phyloP scores from a whole-genome alignment of 73 alveolate genomes.

The Paraurostyla sp. region DNA sequence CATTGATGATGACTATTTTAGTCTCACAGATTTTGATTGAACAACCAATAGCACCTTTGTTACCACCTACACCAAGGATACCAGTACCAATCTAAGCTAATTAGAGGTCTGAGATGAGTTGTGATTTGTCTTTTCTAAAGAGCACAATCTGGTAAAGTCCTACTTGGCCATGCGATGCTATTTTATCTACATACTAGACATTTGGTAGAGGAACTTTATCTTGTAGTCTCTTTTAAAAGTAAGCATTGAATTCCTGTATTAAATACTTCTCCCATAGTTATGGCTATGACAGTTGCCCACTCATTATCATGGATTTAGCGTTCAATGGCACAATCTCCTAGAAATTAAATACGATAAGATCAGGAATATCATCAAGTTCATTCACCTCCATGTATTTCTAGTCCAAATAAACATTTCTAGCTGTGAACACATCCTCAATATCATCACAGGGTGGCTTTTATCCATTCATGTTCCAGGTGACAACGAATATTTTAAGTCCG shows the following conservation, averaged over 20 bases:
- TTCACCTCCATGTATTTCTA: conserved; percentile 20
- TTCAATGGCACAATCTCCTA: conserved; percentile 60
- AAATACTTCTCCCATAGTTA: conserved; percentile 55
- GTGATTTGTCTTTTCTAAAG: conserved; percentile 2
- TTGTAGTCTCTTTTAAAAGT: neutral
- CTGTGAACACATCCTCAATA: conserved; percentile 47
- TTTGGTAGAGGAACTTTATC: conserved; percentile 26
- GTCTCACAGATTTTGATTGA: conserved; percentile 62
- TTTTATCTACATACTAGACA: conserved; percentile 32
- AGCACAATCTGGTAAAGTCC: conserved; percentile 44
- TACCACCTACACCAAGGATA: conserved; percentile 68
- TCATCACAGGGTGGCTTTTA: conserved; percentile 63
- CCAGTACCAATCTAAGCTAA: conserved; percentile 35
- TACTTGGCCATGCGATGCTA: conserved; percentile 35
- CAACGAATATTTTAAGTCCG: conserved; percentile 13
- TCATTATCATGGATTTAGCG: conserved; percentile 33
- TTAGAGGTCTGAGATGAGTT: neutral
- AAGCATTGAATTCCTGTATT: conserved; percentile 5
- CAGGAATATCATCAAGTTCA: conserved; percentile 50
- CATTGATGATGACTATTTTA: conserved; percentile 44
- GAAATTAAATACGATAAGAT: conserved; percentile 37
- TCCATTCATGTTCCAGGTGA: conserved; percentile 59
- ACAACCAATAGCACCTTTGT: conserved; percentile 74
- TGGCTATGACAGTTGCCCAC: conserved; percentile 20
- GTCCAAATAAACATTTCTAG: conserved; percentile 30